Conservation (phyloP, 768 basidiomycete genomes). For the Megacollybia marginata region DNA sequence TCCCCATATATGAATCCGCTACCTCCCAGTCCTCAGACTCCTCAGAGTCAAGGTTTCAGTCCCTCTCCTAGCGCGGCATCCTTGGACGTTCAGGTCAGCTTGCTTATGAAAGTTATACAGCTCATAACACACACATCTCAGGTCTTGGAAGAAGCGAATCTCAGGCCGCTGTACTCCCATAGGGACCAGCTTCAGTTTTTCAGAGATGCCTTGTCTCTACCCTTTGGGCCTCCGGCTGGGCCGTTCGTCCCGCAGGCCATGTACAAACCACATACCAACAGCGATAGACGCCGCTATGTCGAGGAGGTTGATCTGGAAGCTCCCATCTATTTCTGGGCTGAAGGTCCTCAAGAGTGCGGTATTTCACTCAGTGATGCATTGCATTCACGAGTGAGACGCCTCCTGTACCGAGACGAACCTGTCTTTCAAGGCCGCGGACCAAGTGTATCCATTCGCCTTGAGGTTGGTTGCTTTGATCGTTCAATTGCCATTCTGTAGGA, state of each 20-base stretch:
- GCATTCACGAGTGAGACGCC: conserved; percentile 47
- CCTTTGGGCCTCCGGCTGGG: conserved; percentile 25
- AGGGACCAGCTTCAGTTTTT: conserved; percentile 40
- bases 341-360: conserved; percentile 49
- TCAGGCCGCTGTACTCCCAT: conserved; percentile 24
- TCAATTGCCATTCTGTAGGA: conserved; percentile 1
- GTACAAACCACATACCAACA: conserved; percentile 72
- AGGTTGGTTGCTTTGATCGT: conserved; percentile 33
- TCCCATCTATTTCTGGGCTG: conserved; percentile 57
- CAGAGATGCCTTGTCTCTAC: conserved; percentile 30
- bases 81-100: not conserved
- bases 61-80: not conserved
- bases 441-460: conserved; percentile 72
- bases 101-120: not conserved
- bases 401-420: conserved; percentile 50
- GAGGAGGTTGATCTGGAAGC: conserved; percentile 56
- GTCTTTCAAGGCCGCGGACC: conserved; percentile 72
- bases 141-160: not conserved
- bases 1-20: not conserved
- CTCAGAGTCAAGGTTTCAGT: not conserved
- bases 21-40: not conserved
- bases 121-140: not conserved
- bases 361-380: conserved; percentile 59
- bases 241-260: conserved; percentile 64
- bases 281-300: conserved; percentile 71